Evolutionary conservation across 1,284 basidiomycete species (phyloP).

Genomic region (Ganoderma multipileum): DNA sequence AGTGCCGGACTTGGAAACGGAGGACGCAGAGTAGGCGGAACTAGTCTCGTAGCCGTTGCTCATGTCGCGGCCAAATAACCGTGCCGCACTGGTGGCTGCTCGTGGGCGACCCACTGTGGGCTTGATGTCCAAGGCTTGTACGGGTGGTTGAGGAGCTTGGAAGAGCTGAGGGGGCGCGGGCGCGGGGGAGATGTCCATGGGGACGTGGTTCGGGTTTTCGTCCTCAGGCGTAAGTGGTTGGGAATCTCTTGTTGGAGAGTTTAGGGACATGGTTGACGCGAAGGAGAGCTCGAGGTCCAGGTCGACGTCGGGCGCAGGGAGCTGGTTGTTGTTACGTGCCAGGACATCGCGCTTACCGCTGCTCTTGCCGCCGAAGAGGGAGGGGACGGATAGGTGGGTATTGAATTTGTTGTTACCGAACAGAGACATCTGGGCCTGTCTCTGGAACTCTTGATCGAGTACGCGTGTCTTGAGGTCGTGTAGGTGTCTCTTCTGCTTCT

Average conservation of each 20-base stretch:
- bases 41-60: slow-evolving; percentile 53
- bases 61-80: slow-evolving; percentile 75
- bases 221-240: slow-evolving; percentile 52
- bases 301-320: slow-evolving; percentile 62
- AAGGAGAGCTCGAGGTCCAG: slow-evolving; percentile 78
- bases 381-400: slow-evolving; percentile 58
- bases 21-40: slow-evolving; percentile 31
- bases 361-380: slow-evolving; percentile 56
- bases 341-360: slow-evolving; percentile 45
- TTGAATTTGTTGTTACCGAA: slow-evolving; percentile 39
- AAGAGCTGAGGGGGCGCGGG: slow-evolving; percentile 53
- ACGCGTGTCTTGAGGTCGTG: slow-evolving; percentile 30
- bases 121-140: slow-evolving; percentile 13
- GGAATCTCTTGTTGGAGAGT: slow-evolving; percentile 64
- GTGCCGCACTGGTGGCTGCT: slow-evolving; percentile 51
- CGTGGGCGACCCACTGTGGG: slow-evolving; percentile 26
- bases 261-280: slow-evolving; percentile 78
- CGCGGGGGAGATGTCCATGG: slow-evolving; percentile 83
- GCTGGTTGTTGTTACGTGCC: slow-evolving; percentile 60
- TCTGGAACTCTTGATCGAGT: slow-evolving; percentile 31
- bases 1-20: slow-evolving; percentile 44
- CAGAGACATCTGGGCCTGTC: slow-evolving; percentile 35
- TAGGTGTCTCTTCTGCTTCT: slow-evolving; percentile 53
- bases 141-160: slow-evolving; percentile 17
- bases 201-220: slow-evolving; percentile 51